These are phyloP conservation scores for Allium sativum DNA, from an alignment of 106 monocot species.

Conservation along the genomic window DNA sequence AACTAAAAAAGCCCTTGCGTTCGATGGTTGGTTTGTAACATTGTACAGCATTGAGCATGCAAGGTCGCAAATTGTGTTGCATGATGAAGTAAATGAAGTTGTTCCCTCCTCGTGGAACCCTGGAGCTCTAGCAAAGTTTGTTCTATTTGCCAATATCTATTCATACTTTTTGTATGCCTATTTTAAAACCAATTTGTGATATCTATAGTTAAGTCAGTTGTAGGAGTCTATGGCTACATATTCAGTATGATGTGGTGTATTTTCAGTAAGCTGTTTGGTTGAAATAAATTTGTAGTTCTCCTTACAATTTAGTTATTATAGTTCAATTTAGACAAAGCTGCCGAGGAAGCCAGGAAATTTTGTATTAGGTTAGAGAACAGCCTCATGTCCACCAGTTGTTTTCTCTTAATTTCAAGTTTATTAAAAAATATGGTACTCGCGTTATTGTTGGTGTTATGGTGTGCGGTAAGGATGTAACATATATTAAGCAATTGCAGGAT, in stretches of 20 bases:
- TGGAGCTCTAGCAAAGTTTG: slow-evolving; percentile 50
- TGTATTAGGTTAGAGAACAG: no score
- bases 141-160: neutral
- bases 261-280: no score
- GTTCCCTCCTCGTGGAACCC: slow-evolving; percentile 81
- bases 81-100: slow-evolving; percentile 43
- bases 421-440: slow-evolving; percentile 81
- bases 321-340: no score
- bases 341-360: no score
- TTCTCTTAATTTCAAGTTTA: slow-evolving; percentile 40
- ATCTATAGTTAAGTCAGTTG: no score
- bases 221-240: no score
- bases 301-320: no score
- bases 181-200: neutral
- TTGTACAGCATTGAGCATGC: slow-evolving; percentile 56
- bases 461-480: slow-evolving; percentile 72
- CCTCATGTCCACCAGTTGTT: neutral
- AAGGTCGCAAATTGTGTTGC: slow-evolving; percentile 29
- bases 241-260: no score
- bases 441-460: slow-evolving; percentile 54
- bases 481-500: slow-evolving; percentile 49
- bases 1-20: slow-evolving; percentile 37
- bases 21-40: slow-evolving; percentile 64
- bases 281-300: no score
- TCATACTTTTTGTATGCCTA: no score